A percentile compares a stretch with the other conserved stretches of the same genome.
These are phyloP conservation scores for Kalanchoe fedtschenkoi DNA, from an alignment of 164 flowering plant species.

Conservation along the genomic window DNA sequence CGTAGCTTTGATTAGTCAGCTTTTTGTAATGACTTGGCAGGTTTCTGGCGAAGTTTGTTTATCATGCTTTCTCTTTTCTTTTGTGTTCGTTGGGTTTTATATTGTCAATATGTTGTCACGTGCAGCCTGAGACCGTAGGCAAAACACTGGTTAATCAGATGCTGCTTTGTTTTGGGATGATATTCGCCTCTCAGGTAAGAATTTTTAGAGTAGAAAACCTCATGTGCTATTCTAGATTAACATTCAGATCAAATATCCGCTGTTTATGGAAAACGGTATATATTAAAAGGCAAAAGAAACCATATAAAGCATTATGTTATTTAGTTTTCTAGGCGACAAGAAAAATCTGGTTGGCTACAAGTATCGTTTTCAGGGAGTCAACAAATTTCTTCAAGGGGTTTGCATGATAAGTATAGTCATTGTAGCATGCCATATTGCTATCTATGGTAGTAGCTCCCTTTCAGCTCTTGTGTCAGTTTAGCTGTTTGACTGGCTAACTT, in stretches of 20 bases:
- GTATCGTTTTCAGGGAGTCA: not conserved
- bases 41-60: not conserved
- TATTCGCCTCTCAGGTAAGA: conserved; percentile 80
- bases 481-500: too few species aligned
- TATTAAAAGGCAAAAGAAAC: not conserved
- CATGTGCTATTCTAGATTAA: not conserved
- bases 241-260: not conserved
- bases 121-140: conserved; percentile 84
- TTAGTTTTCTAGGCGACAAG: not conserved
- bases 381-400: not conserved
- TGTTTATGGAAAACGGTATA: not conserved
- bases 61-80: not conserved
- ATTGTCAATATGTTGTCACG: conserved; percentile 11
- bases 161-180: conserved; percentile 77
- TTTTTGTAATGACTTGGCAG: too few species aligned
- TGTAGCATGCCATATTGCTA: not conserved
- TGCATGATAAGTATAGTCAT: not conserved
- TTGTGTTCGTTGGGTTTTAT: not conserved
- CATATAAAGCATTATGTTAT: not conserved
- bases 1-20: too few species aligned
- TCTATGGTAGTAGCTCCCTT: not conserved
- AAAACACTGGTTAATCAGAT: conserved; percentile 86
- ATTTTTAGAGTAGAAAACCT: not conserved
- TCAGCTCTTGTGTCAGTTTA: too few species aligned
- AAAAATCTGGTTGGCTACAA: not conserved